Evolutionary conservation across 2,329 filamentous ascomycete genomes (phyloP), one percentile per base, ranked within the genome.

Genomic region (Colletotrichum sp.): DNA sequence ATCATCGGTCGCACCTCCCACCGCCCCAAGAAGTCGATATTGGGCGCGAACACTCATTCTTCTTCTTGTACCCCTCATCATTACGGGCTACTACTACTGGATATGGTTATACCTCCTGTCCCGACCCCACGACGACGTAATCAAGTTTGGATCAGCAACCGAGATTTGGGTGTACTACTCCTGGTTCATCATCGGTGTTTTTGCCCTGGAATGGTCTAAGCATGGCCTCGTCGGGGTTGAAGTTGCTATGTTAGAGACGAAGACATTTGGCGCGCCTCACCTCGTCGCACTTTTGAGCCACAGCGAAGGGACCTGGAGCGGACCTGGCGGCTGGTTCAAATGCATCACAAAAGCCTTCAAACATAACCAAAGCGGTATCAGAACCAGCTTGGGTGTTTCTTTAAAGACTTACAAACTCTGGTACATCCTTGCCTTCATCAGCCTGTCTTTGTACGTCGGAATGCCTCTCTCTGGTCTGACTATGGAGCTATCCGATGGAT

Each of bases 181-280:
- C 13, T 78, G 76, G 76, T 78, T 78, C 62, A 65, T 78, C 59
- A 63, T 78, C 55, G 77, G 77, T 59, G 76, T 78, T 14, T 76
- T 78, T 65, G 74, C 55, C 38, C 16, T 78, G 12, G 69, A 67
- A 9, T 78, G 77, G 77, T 72, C 77, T 8, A 69, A 76, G 30
- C 68, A 75, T 48, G 76, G 74, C 3, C 74, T 78, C 43, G 30
- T 68, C 26, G 76, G 77, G 1, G 67, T 77, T 28, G 76, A 77
- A 43, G 74, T 58, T n/a, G 62, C 69, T 6, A 77, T 78, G 76
- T 66, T 78, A 34, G 62, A 62, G 58, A 43, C 55, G 8, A 43
- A 65, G 16, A 56, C 12, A 0, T 70, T 69, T 28, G 71, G 71
- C 43, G 74, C 64, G 2, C 58, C 38, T 14, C 59, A 77, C 43